Base-by-base conservation (phyloP, 129 eudicot species). In the Escallonia rubra region DNA sequence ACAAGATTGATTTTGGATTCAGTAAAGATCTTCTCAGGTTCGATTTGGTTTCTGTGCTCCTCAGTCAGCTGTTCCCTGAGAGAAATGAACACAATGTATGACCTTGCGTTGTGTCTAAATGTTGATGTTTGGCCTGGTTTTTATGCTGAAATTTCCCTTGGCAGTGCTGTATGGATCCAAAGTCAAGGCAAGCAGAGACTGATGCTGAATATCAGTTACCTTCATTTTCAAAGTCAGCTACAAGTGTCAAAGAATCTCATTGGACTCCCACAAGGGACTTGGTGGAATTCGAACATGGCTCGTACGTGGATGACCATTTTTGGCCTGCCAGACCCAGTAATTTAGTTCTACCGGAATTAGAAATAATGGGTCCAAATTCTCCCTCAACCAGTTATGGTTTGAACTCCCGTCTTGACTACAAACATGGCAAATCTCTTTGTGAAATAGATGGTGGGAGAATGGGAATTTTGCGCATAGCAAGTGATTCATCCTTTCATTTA, bases 11-110 rank as follows among this genome's bases (percentile, higher is more conserved):
- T 58, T 43, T 42, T 46, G 57, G 12, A 72, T 48, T 63, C 64
- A 70, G 38, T 41, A 51, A 38, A 55, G 6, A 42, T 63, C 16
- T 45, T 83, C 64, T 66, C 87, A 88, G 98, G 87, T 74, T 61
- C 50, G 84, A 84, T 84, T 59, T 88, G 81, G 87, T 92, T 61
- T 63, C 84, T 58, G 68, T 78, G 55, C 98, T 92, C 78, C 78
- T 92, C 11, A 67, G 70, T 66, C 87, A 96, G 72, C 79, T 92
- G 63, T 81, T 80, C 40, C 87, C 96, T 52, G 77, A 76, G 73
- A 69, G 59, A 44, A 64, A 62, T n/a, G 72, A 74, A 64, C 69
- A 71, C 5, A 65, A 72, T 38, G 98, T 92, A 86, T 61, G 83
- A 55, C 43, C 71, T 59, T 64, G 11, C 60, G 56, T 43, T 49